Percentiles rank a stretch among this genome's conserved stretches.
These are phyloP conservation scores for Phytophthora aleatoria DNA, from an alignment of 352 stramenopile genomes.

Conservation along the genomic window DNA sequence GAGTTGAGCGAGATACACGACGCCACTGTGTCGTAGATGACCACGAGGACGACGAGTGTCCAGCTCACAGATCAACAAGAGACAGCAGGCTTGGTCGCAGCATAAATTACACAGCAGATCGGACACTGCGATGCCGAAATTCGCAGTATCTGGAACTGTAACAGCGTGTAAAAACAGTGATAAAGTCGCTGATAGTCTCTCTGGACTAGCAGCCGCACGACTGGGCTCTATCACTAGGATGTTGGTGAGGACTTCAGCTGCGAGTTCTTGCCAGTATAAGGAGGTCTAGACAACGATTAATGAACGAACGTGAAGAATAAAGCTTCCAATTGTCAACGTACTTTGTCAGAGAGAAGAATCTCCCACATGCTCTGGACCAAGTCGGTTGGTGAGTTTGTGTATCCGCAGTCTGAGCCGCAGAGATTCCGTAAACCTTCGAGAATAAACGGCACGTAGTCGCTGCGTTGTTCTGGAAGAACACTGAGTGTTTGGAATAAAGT, in stretches of 20 bases:
- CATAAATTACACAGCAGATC: constrained; percentile 73
- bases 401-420: constrained; percentile 28
- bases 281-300: not conserved
- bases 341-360: constrained; percentile 25
- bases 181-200: constrained; percentile 37
- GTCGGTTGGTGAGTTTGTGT: constrained; percentile 12
- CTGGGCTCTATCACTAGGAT: constrained; percentile 29
- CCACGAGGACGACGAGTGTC: constrained; percentile 54
- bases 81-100: constrained; percentile 47
- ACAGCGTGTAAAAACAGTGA: constrained; percentile 40
- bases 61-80: constrained; percentile 72
- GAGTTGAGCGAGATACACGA: constrained; percentile 59
- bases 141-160: constrained; percentile 3
- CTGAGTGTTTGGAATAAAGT: constrained; percentile 40
- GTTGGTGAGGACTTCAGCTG: constrained; percentile 51
- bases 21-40: constrained; percentile 52
- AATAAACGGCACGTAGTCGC: constrained; percentile 23
- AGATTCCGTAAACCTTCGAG: constrained; percentile 67
- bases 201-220: constrained; percentile 24
- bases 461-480: constrained; percentile 27
- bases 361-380: constrained; percentile 39
- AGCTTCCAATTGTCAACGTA: not conserved
- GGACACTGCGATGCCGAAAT: constrained; percentile 44
- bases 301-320: not conserved
- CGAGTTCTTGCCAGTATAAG: constrained; percentile 32